Conservation (phyloP, 306 rosid genomes). For the Glycine tomentella region DNA sequence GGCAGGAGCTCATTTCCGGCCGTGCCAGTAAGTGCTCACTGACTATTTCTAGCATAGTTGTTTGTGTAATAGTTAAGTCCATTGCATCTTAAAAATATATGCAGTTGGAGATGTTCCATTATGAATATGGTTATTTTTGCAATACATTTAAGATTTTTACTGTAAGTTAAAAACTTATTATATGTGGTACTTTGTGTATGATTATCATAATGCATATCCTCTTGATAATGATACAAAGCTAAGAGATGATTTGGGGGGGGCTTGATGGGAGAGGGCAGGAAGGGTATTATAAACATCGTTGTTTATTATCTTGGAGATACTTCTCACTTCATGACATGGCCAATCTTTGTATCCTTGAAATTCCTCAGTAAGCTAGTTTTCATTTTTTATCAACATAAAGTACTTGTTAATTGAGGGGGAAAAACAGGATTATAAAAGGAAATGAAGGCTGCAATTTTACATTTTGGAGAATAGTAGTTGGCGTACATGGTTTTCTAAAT, state of each 20-base stretch:
- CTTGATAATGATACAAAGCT: not conserved
- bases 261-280: not conserved
- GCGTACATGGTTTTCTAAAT: slow-evolving; percentile 18
- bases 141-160: too few species aligned
- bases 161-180: not conserved
- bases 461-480: not conserved
- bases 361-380: not conserved
- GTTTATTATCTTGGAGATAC: too few species aligned
- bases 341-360: slow-evolving; percentile 37
- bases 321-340: not conserved
- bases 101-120: not conserved
- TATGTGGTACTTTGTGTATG: slow-evolving; percentile 5
- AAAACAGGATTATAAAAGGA: slow-evolving; percentile 25
- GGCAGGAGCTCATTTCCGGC: slow-evolving; percentile 61
- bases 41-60: slow-evolving; percentile 28
- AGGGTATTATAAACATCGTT: not conserved
- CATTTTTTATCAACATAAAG: not conserved
- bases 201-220: not conserved
- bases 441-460: slow-evolving; percentile 26
- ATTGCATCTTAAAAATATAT: slow-evolving; percentile 10
- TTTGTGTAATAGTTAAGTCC: slow-evolving; percentile 15
- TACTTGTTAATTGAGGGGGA: slow-evolving; percentile 36
- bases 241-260: not conserved
- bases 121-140: not conserved
- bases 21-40: slow-evolving; percentile 59